Evolutionary conservation across 1,284 basidiomycete species (phyloP), one percentile per base, ranked within the genome.

Genomic region (Pseudozyma tsukubaensis): DNA sequence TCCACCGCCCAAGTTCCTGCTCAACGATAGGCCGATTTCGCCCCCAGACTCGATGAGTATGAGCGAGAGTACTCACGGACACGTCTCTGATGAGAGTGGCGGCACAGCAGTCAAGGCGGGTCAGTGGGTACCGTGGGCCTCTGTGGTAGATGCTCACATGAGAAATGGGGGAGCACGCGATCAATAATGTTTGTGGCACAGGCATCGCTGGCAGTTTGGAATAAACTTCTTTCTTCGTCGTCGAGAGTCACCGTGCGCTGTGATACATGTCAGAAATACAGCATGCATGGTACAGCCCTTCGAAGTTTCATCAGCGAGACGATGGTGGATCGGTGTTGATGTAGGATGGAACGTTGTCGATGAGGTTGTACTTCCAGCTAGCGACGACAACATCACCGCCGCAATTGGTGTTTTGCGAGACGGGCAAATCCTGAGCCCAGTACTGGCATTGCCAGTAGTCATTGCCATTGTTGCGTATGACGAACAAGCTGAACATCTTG

Each of bases 1-100:
- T 5, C 66, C 72, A 3, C 72, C 72, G 13, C 72, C 72, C 0
- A 70, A 58, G 13, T 74, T 74, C 42, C 29, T 70, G 60, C 67
- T 74, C 34, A 74, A 74, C 48, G 72, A 74, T 37, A 39, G 71
- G 32, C 71, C 71, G 2, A 73, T 73, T 49, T 68, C 65, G 14
- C 71, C 71, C 1, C 70, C 70, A 0, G 70, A 68, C 13, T 63
- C 60, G 7, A 63, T 48, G n/a, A 57, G 51, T 34, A 62, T 53
- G 59, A 67, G 59, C 39, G 63, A 65, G 3, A 49, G 37, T 7
- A 44, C 50, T 8, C 64, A 61, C 19, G 32, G 40, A 4, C 42
- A 35, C 34, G 10, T 6, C 16, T 3, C 29, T 18, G 32, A 34
- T 7, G 16, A 32, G 24, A 29, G 6, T 29, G 24, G 24, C 24